Conservation (phyloP, 225 moss, liverwort and hornwort genomes). For the Rhytidiadelphus loreus region DNA sequence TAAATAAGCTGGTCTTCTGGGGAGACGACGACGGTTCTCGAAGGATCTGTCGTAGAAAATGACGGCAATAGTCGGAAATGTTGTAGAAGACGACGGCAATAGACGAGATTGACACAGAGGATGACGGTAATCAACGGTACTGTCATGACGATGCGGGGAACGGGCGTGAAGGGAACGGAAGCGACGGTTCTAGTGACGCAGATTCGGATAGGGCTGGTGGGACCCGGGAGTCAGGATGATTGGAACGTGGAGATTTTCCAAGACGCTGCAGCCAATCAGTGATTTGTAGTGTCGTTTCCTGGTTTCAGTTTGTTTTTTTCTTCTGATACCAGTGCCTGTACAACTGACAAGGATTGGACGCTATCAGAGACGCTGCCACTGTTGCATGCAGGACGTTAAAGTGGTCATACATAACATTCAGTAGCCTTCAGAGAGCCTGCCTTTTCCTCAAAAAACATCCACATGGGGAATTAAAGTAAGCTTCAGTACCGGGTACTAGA, state of each 20-base stretch:
- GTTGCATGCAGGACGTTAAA: background rate
- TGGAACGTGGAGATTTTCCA: background rate
- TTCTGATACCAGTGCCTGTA: background rate
- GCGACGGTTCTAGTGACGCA: background rate
- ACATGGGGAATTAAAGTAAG: too few species aligned
- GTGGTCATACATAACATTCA: too few species aligned
- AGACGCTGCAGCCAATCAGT: background rate
- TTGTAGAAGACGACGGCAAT: background rate
- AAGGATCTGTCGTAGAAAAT: background rate
- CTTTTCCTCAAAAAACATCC: too few species aligned
- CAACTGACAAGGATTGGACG: background rate
- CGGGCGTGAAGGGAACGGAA: background rate
- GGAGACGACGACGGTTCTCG: background rate
- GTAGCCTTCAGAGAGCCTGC: too few species aligned
- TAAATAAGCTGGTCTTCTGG: background rate
- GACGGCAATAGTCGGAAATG: background rate
- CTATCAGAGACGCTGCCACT: background rate
- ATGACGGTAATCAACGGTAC: background rate
- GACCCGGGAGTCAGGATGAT: background rate
- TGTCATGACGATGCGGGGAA: background rate
- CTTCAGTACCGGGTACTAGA: too few species aligned
- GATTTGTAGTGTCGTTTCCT: background rate
- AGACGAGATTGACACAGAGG: background rate
- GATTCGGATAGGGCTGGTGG: constrained; percentile 6
- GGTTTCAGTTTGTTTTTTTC: background rate